Percentiles rank a stretch among this genome's conserved stretches.
Conservation (phyloP, 2,329 filamentous ascomycete genomes). For the Trichophyton benhamiae region DNA sequence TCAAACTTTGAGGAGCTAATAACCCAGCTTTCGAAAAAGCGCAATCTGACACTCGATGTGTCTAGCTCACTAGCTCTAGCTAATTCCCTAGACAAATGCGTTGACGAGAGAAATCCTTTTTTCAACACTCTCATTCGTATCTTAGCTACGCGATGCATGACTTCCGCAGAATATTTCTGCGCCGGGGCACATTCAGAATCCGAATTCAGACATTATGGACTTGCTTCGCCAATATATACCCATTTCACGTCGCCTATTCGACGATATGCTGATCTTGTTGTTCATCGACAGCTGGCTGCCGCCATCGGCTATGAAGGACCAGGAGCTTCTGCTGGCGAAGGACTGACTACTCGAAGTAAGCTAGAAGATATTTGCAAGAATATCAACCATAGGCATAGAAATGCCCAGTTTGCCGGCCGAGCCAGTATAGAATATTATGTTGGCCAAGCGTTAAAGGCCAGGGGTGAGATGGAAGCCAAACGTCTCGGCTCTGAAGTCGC, state of each 20-base stretch:
- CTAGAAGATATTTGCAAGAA: constrained; percentile 94
- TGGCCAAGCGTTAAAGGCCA: constrained; percentile 79
- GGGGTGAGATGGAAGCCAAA: constrained; percentile 36
- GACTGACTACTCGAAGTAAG: constrained; percentile 66
- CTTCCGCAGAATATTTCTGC: constrained; percentile 96
- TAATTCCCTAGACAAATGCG: constrained; percentile 75
- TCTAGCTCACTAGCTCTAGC: constrained; percentile 89
- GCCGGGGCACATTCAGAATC: constrained; percentile 84
- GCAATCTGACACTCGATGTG: constrained; percentile 62
- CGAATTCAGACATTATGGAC: constrained; percentile 92
- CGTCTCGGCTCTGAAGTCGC: constrained; percentile 7
- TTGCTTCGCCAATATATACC: constrained; percentile 94
- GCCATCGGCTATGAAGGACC: constrained; percentile 71
- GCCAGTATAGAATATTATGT: constrained; percentile 97
- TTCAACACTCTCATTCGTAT: constrained; percentile 98
- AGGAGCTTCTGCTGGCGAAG: constrained; percentile 59
- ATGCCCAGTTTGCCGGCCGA: constrained; percentile 87
- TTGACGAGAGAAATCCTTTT: constrained; percentile 71
- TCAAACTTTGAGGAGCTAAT: constrained; percentile 92
- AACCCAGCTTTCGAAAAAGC: constrained; percentile 81
- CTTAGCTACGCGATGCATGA: constrained; percentile 97
- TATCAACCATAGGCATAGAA: constrained; percentile 94
- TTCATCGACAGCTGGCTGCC: constrained; percentile 85
- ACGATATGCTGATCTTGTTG: constrained; percentile 91
- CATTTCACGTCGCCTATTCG: constrained; percentile 97